Conservation (phyloP, 768 basidiomycete species). For the Pisolithus orientalis region DNA sequence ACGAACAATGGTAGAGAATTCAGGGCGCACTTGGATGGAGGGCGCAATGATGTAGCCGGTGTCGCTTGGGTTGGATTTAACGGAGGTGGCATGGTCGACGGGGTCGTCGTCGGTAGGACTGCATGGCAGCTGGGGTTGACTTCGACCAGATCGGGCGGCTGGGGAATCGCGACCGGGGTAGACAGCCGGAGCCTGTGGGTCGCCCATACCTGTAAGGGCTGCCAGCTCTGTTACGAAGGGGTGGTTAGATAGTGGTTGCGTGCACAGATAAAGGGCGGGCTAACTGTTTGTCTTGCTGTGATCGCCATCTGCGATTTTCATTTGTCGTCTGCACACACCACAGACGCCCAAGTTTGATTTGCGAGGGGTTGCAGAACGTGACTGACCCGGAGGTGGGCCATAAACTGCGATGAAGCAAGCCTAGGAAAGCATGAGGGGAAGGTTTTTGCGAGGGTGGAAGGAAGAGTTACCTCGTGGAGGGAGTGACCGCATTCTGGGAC, state of each 20-base stretch:
- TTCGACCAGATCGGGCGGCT: constrained; percentile 29
- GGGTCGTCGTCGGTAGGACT: constrained; percentile 87
- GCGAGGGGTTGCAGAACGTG: constrained; percentile 48
- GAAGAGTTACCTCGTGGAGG: constrained; percentile 69
- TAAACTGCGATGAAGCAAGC: constrained; percentile 98
- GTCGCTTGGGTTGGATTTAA: constrained; percentile 42
- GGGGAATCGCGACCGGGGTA: constrained; percentile 66
- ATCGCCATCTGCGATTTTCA: constrained; percentile 91
- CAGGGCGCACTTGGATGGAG: constrained; percentile 88
- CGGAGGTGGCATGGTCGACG: constrained; percentile 50
- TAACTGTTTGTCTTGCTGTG: constrained; percentile 82
- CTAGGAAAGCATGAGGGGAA: constrained; percentile 30
- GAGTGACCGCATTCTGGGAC: constrained; percentile 97
- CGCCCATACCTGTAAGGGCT: constrained; percentile 85
- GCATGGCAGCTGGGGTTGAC: constrained; percentile 28
- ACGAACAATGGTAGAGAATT: constrained; percentile 78
- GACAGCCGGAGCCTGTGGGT: constrained; percentile 44
- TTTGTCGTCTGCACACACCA: constrained; percentile 92
- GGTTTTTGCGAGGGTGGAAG: not conserved
- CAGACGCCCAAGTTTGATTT: constrained; percentile 89
- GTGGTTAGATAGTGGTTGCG: constrained; percentile 3
- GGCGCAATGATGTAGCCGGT: constrained; percentile 81
- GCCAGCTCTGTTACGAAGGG: constrained; percentile 65
- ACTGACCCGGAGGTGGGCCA: constrained; percentile 69
- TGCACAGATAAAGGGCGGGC: constrained; percentile 14